Conservation (phyloP, 495 filamentous ascomycete genomes). For the Talaromyces stipitatus region DNA sequence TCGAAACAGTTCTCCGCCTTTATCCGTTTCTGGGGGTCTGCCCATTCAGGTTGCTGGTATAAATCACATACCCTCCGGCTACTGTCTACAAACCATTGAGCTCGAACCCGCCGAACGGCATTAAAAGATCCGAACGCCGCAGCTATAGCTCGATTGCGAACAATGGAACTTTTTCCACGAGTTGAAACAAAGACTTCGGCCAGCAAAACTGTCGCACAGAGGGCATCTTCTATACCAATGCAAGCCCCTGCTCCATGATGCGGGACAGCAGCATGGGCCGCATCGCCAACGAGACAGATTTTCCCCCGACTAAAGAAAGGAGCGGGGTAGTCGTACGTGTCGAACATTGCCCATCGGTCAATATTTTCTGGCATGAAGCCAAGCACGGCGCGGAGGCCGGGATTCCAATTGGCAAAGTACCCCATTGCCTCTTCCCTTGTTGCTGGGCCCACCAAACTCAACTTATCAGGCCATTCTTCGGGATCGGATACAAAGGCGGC, state of each 20-base stretch:
- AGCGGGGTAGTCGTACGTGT: slow-evolving; percentile 23
- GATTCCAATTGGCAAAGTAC: too few species aligned
- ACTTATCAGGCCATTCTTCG: slow-evolving; percentile 8
- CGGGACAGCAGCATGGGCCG: slow-evolving; percentile 33
- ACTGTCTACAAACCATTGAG: slow-evolving; percentile 12
- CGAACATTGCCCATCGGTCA: slow-evolving; percentile 31
- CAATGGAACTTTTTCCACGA: too few species aligned
- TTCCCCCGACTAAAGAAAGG: slow-evolving; percentile 19
- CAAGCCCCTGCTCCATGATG: slow-evolving; percentile 35
- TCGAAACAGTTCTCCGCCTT: slow-evolving; percentile 14
- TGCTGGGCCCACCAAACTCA: neutral
- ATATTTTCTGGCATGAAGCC: slow-evolving; percentile 18
- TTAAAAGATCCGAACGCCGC: neutral
- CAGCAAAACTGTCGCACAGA: neutral
- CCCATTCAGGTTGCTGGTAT: slow-evolving; percentile 14
- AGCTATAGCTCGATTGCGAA: neutral
- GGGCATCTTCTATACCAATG: slow-evolving; percentile 29
- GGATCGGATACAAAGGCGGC: slow-evolving; percentile 14
- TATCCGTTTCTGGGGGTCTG: slow-evolving; percentile 2
- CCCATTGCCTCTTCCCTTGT: slow-evolving; percentile 2
- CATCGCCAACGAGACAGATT: slow-evolving; percentile 29
- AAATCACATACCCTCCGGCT: slow-evolving; percentile 13
- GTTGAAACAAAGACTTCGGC: too few species aligned
- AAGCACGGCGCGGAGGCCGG: slow-evolving; percentile 11
- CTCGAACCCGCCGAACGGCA: neutral